A percentile compares a stretch with the other conserved stretches of the same genome.
Conservation (phyloP, 805 yeast species). For the Nakazawaea anatomiae region DNA sequence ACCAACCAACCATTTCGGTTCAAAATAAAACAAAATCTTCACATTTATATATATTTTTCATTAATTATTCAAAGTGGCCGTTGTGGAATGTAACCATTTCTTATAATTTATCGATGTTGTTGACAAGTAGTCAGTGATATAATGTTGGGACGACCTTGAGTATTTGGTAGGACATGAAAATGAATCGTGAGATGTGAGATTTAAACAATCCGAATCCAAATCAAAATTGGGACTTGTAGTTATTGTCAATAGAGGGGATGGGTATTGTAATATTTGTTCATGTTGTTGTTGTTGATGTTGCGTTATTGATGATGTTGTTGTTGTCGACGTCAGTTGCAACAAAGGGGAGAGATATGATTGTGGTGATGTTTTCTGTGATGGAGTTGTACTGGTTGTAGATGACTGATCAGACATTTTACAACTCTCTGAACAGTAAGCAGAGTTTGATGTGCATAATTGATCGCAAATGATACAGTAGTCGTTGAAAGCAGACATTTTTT, state of each 20-base stretch:
- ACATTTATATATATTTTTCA: too few species aligned
- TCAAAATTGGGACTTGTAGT: background rate
- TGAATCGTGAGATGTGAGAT: background rate
- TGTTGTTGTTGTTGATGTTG: background rate
- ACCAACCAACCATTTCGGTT: too few species aligned
- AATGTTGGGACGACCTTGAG: background rate
- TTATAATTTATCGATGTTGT: slow-evolving; percentile 12
- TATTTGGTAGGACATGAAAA: background rate
- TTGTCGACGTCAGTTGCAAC: background rate
- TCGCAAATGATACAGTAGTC: slow-evolving; percentile 32
- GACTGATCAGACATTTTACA: slow-evolving; percentile 21
- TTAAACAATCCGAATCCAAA: slow-evolving; percentile 10
- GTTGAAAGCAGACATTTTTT: slow-evolving; percentile 33
- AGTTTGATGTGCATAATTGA: slow-evolving; percentile 22
- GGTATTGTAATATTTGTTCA: slow-evolving; percentile 2
- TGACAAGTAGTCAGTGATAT: slow-evolving; percentile 9
- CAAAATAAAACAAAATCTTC: background rate
- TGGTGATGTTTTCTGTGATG: slow-evolving; percentile 1
- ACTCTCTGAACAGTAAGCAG: slow-evolving; percentile 26
- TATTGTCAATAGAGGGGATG: slow-evolving; percentile 9
- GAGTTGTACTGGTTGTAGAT: background rate
- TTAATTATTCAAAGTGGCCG: background rate
- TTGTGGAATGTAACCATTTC: slow-evolving; percentile 12
- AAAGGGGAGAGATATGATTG: slow-evolving; percentile 2
- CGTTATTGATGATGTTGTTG: background rate